Percentiles rank a stretch among this genome's conserved stretches.
phyloP scores from a whole-genome alignment of 2,329 filamentous ascomycete species.

The Hypoxylon sp. region DNA sequence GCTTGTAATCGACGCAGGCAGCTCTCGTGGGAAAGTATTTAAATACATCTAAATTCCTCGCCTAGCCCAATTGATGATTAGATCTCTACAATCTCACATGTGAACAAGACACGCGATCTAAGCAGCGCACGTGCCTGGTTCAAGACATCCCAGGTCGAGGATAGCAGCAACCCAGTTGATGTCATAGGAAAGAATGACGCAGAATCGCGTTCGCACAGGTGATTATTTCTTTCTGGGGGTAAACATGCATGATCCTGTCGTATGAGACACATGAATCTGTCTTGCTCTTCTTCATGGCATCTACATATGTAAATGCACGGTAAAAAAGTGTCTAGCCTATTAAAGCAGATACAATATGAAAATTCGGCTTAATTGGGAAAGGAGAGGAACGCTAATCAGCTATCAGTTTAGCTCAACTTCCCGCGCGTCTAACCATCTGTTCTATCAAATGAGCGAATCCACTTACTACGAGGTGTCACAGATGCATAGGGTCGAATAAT shows the following conservation, averaged over 20 bases:
- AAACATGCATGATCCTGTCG: slow-evolving; percentile 18
- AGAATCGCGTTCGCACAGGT: slow-evolving; percentile 15
- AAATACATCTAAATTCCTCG: not conserved
- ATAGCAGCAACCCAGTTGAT: slow-evolving; percentile 27
- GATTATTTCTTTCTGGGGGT: slow-evolving; percentile 13
- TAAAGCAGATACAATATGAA: slow-evolving; percentile 18
- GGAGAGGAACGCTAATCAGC: slow-evolving; percentile 16
- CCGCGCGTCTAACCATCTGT: slow-evolving; percentile 24
- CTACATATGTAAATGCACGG: not conserved
- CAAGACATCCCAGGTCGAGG: slow-evolving; percentile 12
- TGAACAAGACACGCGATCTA: slow-evolving; percentile 33
- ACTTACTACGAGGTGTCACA: not conserved
- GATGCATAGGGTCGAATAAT: slow-evolving; percentile 20
- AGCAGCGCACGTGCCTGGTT: slow-evolving; percentile 31
- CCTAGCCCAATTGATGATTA: slow-evolving; percentile 1
- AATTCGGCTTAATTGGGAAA: slow-evolving; percentile 13
- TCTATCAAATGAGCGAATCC: slow-evolving; percentile 22
- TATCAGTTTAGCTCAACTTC: slow-evolving; percentile 3
- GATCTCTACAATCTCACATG: slow-evolving; percentile 23
- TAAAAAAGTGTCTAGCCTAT: slow-evolving; percentile 17
- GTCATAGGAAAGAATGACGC: slow-evolving; percentile 33
- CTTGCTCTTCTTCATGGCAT: not conserved
- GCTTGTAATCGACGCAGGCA: not conserved
- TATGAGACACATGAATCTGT: slow-evolving; percentile 12
- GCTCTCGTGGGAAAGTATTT: not conserved